Conservation (phyloP, 495 filamentous ascomycete species). For the Oleoguttula mirabilis region DNA sequence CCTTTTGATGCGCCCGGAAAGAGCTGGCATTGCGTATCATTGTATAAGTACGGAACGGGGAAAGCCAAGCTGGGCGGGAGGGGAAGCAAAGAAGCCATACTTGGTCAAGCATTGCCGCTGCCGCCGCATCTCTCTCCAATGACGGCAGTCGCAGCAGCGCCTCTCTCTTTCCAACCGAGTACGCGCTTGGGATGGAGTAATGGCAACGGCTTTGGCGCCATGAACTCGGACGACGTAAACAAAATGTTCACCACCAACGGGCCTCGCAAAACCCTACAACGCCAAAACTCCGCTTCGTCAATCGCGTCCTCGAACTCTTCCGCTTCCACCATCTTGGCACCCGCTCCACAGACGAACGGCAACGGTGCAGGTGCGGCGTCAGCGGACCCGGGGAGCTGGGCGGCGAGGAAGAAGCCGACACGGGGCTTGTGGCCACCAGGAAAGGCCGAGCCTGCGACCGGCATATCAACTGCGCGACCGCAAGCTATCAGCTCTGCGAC, state of each 20-base stretch:
- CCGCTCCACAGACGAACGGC: conserved; percentile 40
- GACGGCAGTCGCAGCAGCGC: conserved; percentile 95
- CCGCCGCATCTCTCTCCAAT: conserved; percentile 46
- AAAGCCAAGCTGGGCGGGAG: no score
- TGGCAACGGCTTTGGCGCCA: conserved; percentile 59
- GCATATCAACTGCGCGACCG: conserved; percentile 47
- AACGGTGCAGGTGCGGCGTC: conserved; percentile 29
- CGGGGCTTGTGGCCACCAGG: conserved; percentile 60
- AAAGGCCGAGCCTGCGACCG: conserved; percentile 56
- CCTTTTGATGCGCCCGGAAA: no score
- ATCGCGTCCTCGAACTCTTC: conserved; percentile 27
- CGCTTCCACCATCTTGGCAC: conserved; percentile 31
- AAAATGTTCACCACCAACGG: conserved; percentile 60
- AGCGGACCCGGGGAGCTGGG: conserved; percentile 37
- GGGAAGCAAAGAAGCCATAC: no score
- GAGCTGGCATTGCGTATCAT: no score
- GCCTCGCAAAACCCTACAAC: conserved; percentile 66
- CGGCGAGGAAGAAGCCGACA: conserved; percentile 50
- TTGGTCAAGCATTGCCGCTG: no score
- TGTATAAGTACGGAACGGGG: no score
- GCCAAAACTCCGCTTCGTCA: conserved; percentile 81
- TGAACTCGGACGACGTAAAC: conserved; percentile 76
- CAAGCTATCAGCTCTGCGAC: conserved; percentile 53
- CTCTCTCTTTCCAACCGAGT: conserved; percentile 71
- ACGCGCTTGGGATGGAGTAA: conserved; percentile 58